A percentile compares a stretch with the other conserved stretches of the same genome.
Evolutionary conservation across 2,329 filamentous ascomycete species (phyloP).

Genomic region (Hypoxylon sp.): DNA sequence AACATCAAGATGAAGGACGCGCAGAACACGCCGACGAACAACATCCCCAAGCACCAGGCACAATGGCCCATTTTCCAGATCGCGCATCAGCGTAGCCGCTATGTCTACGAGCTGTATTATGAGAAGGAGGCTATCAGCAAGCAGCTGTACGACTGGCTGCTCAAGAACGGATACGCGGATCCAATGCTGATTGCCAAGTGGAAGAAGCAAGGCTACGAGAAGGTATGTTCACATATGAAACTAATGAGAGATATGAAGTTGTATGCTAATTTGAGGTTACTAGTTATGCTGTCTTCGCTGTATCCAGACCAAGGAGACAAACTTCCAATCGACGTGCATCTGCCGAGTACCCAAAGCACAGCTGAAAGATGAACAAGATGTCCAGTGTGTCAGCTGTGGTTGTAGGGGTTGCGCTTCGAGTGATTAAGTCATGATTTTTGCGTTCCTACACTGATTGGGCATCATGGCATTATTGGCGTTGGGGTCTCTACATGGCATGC

Average conservation of each 20-base stretch:
- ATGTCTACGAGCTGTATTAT: conserved; percentile 98
- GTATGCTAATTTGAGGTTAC: conserved; percentile 23
- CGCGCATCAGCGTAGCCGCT: conserved; percentile 89
- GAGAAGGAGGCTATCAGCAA: conserved; percentile 96
- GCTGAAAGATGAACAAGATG: conserved; percentile 89
- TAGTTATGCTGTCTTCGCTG: conserved; percentile 94
- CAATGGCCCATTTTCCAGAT: conserved; percentile 99
- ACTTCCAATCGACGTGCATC: conserved; percentile 97
- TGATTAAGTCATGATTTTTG: conserved; percentile 66
- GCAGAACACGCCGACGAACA: conserved; percentile 87
- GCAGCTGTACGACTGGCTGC: conserved; percentile 91
- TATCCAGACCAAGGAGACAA: conserved; percentile 99
- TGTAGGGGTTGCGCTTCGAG: conserved; percentile 91
- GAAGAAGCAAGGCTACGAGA: conserved; percentile 99
- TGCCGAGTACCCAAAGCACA: conserved; percentile 93
- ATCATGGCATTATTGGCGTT: conserved; percentile 49
- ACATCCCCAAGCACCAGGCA: conserved; percentile 86
- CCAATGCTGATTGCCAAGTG: conserved; percentile 97
- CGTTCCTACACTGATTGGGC: conserved; percentile 28
- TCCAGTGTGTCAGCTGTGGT: conserved; percentile 95
- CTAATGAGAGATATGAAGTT: background rate
- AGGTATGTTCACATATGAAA: conserved; percentile 68
- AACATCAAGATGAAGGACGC: conserved; percentile 95
- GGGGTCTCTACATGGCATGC: conserved; percentile 22
- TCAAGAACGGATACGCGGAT: conserved; percentile 98